Percentiles rank a stretch among this genome's conserved stretches.
Conservation (phyloP, 352 stramenopile genomes). For the Globisporangium ultimum region DNA sequence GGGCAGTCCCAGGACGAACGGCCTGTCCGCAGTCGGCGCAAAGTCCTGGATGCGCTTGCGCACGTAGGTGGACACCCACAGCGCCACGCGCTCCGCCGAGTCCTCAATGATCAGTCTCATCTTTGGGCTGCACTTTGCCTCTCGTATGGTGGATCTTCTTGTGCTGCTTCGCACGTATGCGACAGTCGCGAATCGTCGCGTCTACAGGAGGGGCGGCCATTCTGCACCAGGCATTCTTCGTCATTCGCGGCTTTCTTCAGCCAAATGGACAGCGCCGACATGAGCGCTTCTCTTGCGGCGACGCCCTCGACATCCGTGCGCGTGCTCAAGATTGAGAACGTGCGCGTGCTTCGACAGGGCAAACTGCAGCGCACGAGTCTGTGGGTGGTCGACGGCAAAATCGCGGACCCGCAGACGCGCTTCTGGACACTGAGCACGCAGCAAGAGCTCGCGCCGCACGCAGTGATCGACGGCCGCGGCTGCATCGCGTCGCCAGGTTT, state of each 20-base stretch:
- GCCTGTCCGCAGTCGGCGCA: constrained; percentile 53
- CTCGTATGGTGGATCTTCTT: not conserved
- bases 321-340: constrained; percentile 57
- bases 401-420: constrained; percentile 47
- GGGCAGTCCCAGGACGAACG: constrained; percentile 86
- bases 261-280: too few species aligned
- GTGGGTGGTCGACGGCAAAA: constrained; percentile 51
- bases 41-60: constrained; percentile 79
- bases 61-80: constrained; percentile 83
- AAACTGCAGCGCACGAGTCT: constrained; percentile 33
- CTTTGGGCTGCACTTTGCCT: not conserved
- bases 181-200: constrained; percentile 4
- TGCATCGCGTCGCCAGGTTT: constrained; percentile 80
- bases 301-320: not conserved
- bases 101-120: constrained; percentile 89
- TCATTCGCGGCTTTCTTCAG: too few species aligned
- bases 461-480: constrained; percentile 64
- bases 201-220: not conserved
- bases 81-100: constrained; percentile 50
- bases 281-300: not conserved
- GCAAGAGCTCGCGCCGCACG: constrained; percentile 33
- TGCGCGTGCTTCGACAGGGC: constrained; percentile 49
- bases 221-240: not conserved
- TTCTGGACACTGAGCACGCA: constrained; percentile 40
- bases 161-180: not conserved